phyloP scores from a whole-genome alignment of 495 filamentous ascomycete genomes.

The Glonium stellatum region DNA sequence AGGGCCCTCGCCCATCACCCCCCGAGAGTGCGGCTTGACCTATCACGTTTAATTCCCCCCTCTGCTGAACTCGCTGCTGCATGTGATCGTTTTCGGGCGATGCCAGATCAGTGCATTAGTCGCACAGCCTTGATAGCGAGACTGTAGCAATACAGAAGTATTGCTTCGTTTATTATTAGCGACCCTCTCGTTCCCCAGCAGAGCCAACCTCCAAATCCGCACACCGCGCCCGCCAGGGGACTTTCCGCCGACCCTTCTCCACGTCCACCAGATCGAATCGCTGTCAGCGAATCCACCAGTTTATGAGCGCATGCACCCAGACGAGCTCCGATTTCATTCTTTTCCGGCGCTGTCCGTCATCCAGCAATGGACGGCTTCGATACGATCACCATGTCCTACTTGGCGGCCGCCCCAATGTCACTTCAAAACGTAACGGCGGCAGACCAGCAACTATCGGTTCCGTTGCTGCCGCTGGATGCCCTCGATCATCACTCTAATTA shows the following conservation, averaged over 20 bases:
- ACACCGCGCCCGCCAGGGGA: slow-evolving; percentile 1
- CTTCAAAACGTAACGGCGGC: slow-evolving; percentile 46
- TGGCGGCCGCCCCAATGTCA: slow-evolving; percentile 47
- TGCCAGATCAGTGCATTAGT: slow-evolving; percentile 6
- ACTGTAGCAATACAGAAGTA: not conserved
- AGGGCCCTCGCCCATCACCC: not conserved
- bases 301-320: slow-evolving; percentile 26
- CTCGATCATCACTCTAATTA: slow-evolving; percentile 51
- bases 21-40: not conserved
- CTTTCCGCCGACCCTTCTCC: not conserved
- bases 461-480: slow-evolving; percentile 48
- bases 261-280: slow-evolving; percentile 14
- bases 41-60: not conserved
- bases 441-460: slow-evolving; percentile 45
- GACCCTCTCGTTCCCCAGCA: not conserved
- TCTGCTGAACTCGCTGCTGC: slow-evolving; percentile 3
- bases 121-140: slow-evolving; percentile 21
- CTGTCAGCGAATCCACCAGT: slow-evolving; percentile 12
- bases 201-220: not conserved
- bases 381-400: slow-evolving; percentile 57
- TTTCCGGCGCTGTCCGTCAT: slow-evolving; percentile 20
- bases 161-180: not conserved
- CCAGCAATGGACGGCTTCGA: slow-evolving; percentile 57
- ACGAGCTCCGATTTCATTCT: slow-evolving; percentile 18
- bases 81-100: slow-evolving; percentile 22